phyloP scores from a whole-genome alignment of 2,329 filamentous ascomycete genomes.

The Ascochyta pisi region DNA sequence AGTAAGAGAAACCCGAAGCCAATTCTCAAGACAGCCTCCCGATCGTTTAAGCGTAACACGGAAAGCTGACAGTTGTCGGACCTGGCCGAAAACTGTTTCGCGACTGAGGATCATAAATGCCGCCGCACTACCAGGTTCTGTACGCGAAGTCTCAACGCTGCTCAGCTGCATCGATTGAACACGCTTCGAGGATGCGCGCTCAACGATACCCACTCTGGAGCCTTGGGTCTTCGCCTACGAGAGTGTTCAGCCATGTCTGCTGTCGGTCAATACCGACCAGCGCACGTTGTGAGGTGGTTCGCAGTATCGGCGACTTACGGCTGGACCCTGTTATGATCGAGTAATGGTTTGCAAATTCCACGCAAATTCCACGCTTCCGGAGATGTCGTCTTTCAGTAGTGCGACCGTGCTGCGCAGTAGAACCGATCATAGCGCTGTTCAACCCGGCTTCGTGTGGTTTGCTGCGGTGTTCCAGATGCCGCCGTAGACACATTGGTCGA shows the following conservation, averaged over 20 bases:
- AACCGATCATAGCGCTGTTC: constrained; percentile 10
- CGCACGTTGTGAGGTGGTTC: constrained; percentile 8
- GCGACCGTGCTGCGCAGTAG: constrained; percentile 10
- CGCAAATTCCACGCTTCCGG: constrained; percentile 24
- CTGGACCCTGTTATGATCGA: constrained; percentile 41
- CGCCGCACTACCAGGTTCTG: background rate
- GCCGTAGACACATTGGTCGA: constrained; percentile 3
- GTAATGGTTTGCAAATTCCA: constrained; percentile 41
- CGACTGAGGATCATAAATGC: constrained; percentile 14
- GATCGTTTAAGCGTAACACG: constrained; percentile 20
- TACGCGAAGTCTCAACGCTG: background rate
- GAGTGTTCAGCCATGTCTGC: constrained; percentile 10
- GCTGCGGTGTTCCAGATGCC: constrained; percentile 8
- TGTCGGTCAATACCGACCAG: background rate
- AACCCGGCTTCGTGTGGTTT: constrained; percentile 12
- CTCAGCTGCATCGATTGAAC: background rate
- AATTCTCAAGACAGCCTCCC: constrained; percentile 16
- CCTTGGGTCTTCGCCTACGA: background rate
- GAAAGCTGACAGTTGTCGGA: constrained; percentile 29
- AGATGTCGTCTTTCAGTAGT: constrained; percentile 20
- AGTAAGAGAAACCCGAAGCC: constrained; percentile 38
- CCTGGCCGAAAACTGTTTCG: constrained; percentile 27
- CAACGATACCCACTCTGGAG: background rate
- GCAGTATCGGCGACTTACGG: constrained; percentile 17
- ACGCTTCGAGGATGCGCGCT: background rate